Base-by-base conservation (phyloP, 176 grass and related monocot species). In the Tillandsia fasciculata region DNA sequence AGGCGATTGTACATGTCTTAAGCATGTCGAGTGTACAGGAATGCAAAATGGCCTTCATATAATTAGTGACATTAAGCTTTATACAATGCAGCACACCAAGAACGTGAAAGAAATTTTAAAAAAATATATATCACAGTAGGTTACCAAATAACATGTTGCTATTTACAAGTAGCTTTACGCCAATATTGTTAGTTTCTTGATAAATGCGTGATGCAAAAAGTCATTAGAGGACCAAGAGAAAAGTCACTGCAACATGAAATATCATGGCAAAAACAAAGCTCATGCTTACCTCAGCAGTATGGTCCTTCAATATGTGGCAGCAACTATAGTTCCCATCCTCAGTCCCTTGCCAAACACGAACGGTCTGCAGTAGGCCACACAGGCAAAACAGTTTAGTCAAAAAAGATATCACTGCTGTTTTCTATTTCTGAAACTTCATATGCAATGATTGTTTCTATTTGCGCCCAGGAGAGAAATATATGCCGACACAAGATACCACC, bases 341-440 rank as follows among this genome's bases (percentile, higher is more conserved):
- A 53, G 70, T 70, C 77, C 58, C 90, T 88, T 94, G 90, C 95
- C 95, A 99, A 75, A 99, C 68, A 53, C 84, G 84, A 87, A 99
- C 95, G 78, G 95, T 99, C 95, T 99, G 82, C 63, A 87, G 47
- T 52, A 61, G 56, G 22, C 15, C 56, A 15, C 15, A 53, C 26
- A 52, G 26, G 5, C 22, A 61, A 87, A 80, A 66, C 27, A 81
- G 58, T 65, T 84, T 63, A 86, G 49, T 29, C 56, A 74, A 71
- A 14, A 42, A 70, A 85, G 42, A 23, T 53, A 48, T 52, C 11
- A 13, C 52, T 71, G 52, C 0, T 57, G 57, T 51, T 72, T 64
- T 54, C 9, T 49, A 57, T 48, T 26, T 50, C 27, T 59, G 22
- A 22, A 66, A 63, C 2, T 61, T 23, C 56, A 61, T 59, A 13